These are phyloP conservation scores for Vitis hybrid DNA, from an alignment of 177 flowering plant species.

Conservation along the genomic window DNA sequence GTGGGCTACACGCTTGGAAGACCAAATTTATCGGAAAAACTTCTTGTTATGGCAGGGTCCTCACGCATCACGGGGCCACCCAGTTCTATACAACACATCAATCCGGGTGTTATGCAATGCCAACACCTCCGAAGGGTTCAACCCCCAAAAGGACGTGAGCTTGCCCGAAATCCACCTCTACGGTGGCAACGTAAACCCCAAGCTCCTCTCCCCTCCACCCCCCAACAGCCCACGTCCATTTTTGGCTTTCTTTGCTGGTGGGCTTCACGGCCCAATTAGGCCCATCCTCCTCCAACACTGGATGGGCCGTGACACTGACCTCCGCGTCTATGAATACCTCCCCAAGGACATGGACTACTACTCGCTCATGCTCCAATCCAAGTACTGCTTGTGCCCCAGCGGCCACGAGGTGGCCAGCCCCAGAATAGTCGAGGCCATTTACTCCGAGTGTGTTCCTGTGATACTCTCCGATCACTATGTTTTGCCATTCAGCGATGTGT, in stretches of 20 bases:
- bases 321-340: constrained; percentile 64
- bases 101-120: constrained; percentile 89
- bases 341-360: constrained; percentile 57
- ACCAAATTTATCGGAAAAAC: too few relatives aligned
- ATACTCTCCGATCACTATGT: constrained; percentile 60
- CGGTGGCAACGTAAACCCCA: constrained; percentile 40
- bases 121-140: constrained; percentile 84
- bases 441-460: constrained; percentile 78
- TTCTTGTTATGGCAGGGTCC: constrained; percentile 56
- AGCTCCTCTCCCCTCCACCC: constrained; percentile 39
- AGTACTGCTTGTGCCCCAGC: constrained; percentile 81
- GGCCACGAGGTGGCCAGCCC: constrained; percentile 92
- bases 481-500: constrained; percentile 77
- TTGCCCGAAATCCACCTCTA: constrained; percentile 70
- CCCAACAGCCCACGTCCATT: constrained; percentile 29
- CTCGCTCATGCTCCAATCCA: constrained; percentile 53
- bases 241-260: constrained; percentile 84
- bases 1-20: too few relatives aligned
- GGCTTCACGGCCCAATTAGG: constrained; percentile 72
- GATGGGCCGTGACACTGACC: constrained; percentile 52
- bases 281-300: constrained; percentile 64
- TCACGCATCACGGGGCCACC: constrained; percentile 43
- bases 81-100: constrained; percentile 59
- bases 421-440: constrained; percentile 70
- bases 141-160: constrained; percentile 71